Base-by-base conservation (phyloP, 139 green algal genomes). In the Chlamydomonas sp. region DNA sequence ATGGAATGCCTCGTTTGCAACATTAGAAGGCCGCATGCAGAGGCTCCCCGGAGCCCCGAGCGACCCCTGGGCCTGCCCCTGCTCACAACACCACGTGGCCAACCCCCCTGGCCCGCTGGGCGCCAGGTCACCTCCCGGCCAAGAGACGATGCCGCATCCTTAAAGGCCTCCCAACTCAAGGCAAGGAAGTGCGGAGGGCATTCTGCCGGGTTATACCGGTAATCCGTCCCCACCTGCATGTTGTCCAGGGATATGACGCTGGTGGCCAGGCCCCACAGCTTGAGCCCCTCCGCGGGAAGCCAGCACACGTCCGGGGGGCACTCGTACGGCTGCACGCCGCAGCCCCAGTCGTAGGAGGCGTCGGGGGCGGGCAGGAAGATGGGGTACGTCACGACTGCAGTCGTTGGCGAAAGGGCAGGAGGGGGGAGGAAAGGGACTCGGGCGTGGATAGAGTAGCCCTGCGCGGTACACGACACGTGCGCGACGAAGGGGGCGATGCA, bases 211-310 rank as follows among this genome's bases (percentile, higher is more conserved):
- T 15, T 8, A n/a, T 8, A 17, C 16, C 5, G 71, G 15, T 15
- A 5, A n/a, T 15, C 16, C 5, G 20, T 16, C n/a, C 10, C 5
- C 69, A 69, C 81, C 71, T 87, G 73, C 71, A 87, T 62, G 31
- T 58, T 57, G 14, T 87, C 83, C 8, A 87, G 83, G 1, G 61
- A 73, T 5, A 87, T 59, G 71, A 87, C 74, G n/a, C 14, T 63
- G 8, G 83, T 87, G 5, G 62, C 83, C 73, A 87, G 73, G 14
- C 83, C 83, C 83, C 83, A 87, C 73, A 87, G 83, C 61, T 87
- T 87, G 5, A 76, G 61, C 17, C 63, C 73, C 71, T 73, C 31
- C 5, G 1, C 62, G 8, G 72, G 61, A 14, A 87, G 60, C 83
- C 83, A 87, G 74, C 83, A 87, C n/a, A 78, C 63, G n/a, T 64